Conservation (phyloP, 2,329 filamentous ascomycete genomes). For the Akanthomyces dipterigenus region DNA sequence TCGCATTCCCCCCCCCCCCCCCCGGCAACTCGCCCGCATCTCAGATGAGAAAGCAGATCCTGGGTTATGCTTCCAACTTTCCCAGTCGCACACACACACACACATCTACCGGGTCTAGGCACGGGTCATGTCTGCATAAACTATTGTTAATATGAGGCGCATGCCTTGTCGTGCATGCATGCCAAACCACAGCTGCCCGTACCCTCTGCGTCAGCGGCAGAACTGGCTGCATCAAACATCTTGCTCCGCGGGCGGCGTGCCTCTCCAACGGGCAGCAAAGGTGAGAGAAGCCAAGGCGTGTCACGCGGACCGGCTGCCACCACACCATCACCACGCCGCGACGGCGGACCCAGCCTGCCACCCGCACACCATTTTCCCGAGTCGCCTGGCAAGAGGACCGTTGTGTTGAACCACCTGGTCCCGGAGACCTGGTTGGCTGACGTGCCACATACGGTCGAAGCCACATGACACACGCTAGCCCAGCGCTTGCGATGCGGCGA, state of each 20-base stretch:
- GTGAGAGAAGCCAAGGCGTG: not conserved
- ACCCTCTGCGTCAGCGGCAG: slow-evolving; percentile 3
- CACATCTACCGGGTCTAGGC: not conserved
- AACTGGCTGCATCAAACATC: not conserved
- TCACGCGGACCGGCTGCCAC: not conserved
- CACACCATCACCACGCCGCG: not conserved
- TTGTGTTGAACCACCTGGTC: not conserved
- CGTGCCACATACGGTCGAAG: not conserved
- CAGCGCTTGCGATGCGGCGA: too few species aligned
- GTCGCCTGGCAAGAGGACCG: not conserved
- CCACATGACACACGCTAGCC: slow-evolving; percentile 1
- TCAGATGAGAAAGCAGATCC: slow-evolving; percentile 8
- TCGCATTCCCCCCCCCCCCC: not conserved
- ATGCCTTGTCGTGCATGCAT: not conserved
- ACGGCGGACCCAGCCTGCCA: not conserved
- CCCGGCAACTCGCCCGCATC: not conserved
- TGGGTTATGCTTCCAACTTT: not conserved
- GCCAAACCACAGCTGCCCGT: slow-evolving; percentile 4
- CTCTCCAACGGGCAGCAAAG: not conserved
- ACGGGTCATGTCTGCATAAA: not conserved
- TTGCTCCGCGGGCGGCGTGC: not conserved
- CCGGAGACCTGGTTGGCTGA: slow-evolving; percentile 2
- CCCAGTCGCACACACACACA: not conserved
- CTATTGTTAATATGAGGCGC: not conserved
- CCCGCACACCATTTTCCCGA: not conserved